phyloP scores from a whole-genome alignment of 2,329 filamentous ascomycete species.

The Xylariaceae sp. region DNA sequence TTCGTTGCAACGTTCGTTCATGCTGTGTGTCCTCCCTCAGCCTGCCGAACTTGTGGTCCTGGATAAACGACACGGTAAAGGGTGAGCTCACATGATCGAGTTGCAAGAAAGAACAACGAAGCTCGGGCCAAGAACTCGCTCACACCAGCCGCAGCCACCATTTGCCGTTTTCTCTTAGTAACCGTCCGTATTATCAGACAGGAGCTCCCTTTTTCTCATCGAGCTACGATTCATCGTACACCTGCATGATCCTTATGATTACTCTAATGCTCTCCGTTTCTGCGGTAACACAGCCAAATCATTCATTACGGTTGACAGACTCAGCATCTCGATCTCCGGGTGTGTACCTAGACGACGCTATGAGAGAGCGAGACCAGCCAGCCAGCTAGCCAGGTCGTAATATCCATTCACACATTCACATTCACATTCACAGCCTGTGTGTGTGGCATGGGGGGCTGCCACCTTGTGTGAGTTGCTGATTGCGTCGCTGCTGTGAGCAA shows the following conservation, averaged over 20 bases:
- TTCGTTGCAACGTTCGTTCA: neutral
- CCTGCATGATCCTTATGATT: neutral
- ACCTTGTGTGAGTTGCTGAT: neutral
- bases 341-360: neutral
- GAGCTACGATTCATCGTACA: neutral
- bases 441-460: neutral
- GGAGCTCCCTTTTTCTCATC: neutral
- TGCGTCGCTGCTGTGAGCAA: neutral
- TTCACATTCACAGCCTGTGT: no score
- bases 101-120: neutral
- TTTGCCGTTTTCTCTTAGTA: no score
- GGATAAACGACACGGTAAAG: neutral
- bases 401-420: neutral
- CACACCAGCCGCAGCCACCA: neutral
- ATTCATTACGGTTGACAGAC: neutral
- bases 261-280: neutral
- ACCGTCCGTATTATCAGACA: no score
- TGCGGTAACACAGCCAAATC: neutral
- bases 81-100: neutral
- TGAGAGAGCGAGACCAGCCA: neutral
- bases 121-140: neutral
- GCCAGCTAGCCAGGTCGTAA: neutral
- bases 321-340: neutral
- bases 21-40: neutral
- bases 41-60: neutral